These are phyloP conservation scores for Fusarium pilosicola DNA, from an alignment of 2,329 filamentous ascomycete genomes.

Conservation along the genomic window DNA sequence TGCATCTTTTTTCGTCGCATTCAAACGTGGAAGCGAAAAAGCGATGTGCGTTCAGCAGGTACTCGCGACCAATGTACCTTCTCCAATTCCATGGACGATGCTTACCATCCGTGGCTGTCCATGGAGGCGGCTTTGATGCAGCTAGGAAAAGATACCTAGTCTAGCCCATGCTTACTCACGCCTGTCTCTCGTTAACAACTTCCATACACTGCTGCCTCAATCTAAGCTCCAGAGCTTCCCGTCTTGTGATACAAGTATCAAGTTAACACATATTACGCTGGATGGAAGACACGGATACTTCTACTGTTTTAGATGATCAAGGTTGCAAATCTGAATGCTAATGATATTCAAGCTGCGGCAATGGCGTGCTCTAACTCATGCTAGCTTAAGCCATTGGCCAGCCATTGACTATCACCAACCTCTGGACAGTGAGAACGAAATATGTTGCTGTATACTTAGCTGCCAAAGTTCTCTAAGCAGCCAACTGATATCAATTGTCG, in stretches of 20 bases:
- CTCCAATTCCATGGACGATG: conserved; percentile 5
- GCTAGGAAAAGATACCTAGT: neutral
- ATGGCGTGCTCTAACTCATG: conserved; percentile 19
- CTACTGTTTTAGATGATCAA: conserved; percentile 10
- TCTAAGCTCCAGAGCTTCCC: neutral
- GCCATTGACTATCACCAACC: neutral
- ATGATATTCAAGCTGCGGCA: conserved; percentile 10
- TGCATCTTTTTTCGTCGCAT: conserved; percentile 32
- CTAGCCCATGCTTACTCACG: conserved; percentile 11
- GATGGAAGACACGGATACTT: conserved; percentile 1
- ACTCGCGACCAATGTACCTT: conserved; percentile 28
- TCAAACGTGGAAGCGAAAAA: conserved; percentile 10
- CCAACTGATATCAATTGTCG: conserved; percentile 9
- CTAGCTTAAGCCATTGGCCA: conserved; percentile 1
- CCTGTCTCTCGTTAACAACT: conserved; percentile 3
- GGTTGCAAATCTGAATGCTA: conserved; percentile 2
- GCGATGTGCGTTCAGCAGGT: conserved; percentile 1
- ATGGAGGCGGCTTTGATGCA: conserved; percentile 13
- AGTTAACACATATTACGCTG: neutral
- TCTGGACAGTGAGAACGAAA: conserved; percentile 4
- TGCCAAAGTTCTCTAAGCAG: neutral
- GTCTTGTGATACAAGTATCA: conserved; percentile 2
- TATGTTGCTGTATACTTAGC: neutral
- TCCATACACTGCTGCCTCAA: neutral
- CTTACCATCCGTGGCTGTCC: conserved; percentile 6